Percentiles rank a stretch among this genome's conserved stretches.
Evolutionary conservation across 306 rosid species (phyloP).

Genomic region (Prunus campanulata): DNA sequence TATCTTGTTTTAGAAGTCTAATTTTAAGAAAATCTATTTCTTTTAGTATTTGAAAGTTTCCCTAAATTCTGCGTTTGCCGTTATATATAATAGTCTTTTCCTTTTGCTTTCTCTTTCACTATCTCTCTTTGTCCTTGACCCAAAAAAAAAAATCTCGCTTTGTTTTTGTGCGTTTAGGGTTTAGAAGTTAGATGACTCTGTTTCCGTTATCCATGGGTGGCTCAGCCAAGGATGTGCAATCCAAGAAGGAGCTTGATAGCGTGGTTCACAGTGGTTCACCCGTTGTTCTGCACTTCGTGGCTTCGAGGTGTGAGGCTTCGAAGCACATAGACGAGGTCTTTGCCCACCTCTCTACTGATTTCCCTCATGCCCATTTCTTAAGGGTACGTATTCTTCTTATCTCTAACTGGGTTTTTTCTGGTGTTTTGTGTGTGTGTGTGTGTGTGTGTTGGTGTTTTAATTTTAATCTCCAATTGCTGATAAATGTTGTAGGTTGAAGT

Average conservation of each 20-base stretch:
- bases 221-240: conserved; percentile 64
- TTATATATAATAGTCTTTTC: background rate
- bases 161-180: background rate
- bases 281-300: no score
- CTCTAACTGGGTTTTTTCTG: background rate
- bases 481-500: conserved; percentile 69
- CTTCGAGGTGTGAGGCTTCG: conserved; percentile 23
- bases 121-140: background rate
- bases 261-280: conserved; percentile 47
- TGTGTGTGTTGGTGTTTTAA: background rate
- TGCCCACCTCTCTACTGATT: conserved; percentile 30
- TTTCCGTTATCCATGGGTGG: conserved; percentile 59
- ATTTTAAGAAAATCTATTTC: no score
- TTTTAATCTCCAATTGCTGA: background rate
- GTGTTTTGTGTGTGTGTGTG: background rate
- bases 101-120: background rate
- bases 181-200: background rate
- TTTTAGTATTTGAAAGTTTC: no score
- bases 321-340: conserved; percentile 92
- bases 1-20: no score
- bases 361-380: no score
- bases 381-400: no score
- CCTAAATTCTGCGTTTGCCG: no score
- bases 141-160: background rate
- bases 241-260: conserved; percentile 64